Conservation (phyloP, 1,284 basidiomycete genomes). For the Papiliotrema laurentii region DNA sequence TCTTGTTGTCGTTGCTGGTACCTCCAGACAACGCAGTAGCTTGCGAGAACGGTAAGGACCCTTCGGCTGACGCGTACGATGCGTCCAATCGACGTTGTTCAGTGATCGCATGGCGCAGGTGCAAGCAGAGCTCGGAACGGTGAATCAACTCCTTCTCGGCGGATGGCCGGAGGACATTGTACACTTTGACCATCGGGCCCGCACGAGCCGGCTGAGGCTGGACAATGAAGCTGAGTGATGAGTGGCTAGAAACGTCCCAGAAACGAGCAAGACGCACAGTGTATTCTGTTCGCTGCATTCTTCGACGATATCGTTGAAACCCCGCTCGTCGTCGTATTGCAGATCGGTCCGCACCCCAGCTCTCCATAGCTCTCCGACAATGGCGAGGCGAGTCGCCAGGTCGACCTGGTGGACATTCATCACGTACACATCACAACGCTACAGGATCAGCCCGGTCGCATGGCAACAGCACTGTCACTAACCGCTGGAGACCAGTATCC, state of each 20-base stretch:
- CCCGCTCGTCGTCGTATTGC: slow-evolving; percentile 51
- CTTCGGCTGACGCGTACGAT: slow-evolving; percentile 32
- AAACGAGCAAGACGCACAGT: slow-evolving; percentile 17
- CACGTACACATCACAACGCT: slow-evolving; percentile 57
- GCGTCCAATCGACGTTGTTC: slow-evolving; percentile 47
- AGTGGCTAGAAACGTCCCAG: background rate
- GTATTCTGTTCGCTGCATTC: slow-evolving; percentile 49
- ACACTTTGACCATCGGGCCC: slow-evolving; percentile 39
- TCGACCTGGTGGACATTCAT: slow-evolving; percentile 50
- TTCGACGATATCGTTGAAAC: slow-evolving; percentile 35
- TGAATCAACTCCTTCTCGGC: slow-evolving; percentile 41
- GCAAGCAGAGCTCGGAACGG: slow-evolving; percentile 37
- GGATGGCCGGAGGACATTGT: slow-evolving; percentile 31
- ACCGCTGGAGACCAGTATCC: slow-evolving; percentile 44
- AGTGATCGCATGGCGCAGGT: slow-evolving; percentile 37
- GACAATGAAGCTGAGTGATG: slow-evolving; percentile 36
- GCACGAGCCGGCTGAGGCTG: slow-evolving; percentile 37
- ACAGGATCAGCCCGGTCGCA: slow-evolving; percentile 3
- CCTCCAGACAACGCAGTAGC: slow-evolving; percentile 19
- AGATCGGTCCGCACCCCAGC: slow-evolving; percentile 55
- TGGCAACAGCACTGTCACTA: slow-evolving; percentile 8
- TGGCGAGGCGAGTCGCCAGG: slow-evolving; percentile 49
- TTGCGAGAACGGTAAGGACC: slow-evolving; percentile 24
- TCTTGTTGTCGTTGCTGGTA: slow-evolving; percentile 7
- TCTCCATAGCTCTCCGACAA: slow-evolving; percentile 55